These are phyloP conservation scores for Arabidopsis lyrata DNA, from an alignment of 441 rosid species.

Conservation along the genomic window DNA sequence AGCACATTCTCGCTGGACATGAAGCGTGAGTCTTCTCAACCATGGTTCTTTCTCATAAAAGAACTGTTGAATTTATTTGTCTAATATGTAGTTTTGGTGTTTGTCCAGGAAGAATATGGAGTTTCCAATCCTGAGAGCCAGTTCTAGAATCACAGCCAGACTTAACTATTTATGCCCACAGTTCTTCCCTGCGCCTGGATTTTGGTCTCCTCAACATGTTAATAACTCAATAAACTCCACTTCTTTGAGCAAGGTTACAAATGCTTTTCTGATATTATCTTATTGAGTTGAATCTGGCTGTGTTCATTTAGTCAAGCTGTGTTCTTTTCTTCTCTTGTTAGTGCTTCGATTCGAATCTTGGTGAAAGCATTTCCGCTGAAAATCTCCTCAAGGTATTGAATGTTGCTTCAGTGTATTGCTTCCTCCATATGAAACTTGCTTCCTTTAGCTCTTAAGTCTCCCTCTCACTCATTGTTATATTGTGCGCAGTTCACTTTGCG, in stretches of 20 bases:
- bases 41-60: constrained; percentile 24
- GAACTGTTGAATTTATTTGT: constrained; percentile 11
- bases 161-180: constrained; percentile 96
- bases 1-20: constrained; percentile 94
- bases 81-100: constrained; percentile 33
- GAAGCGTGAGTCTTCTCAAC: constrained; percentile 61
- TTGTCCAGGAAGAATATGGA: constrained; percentile 76
- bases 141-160: constrained; percentile 83
- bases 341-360: constrained; percentile 50
- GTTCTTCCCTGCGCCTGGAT: constrained; percentile 91
- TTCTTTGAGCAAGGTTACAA: constrained; percentile 63
- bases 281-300: constrained; percentile 19
- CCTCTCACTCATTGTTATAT: constrained; percentile 12
- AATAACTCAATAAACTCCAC: constrained; percentile 38
- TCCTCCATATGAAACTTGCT: constrained; percentile 1
- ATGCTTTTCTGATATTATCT: constrained; percentile 30
- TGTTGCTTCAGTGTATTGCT: constrained; percentile 1
- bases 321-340: constrained; percentile 46
- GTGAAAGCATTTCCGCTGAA: constrained; percentile 71
- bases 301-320: constrained; percentile 26
- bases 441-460: constrained; percentile 32
- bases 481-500: constrained; percentile 86
- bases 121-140: constrained; percentile 80
- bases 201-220: constrained; percentile 61
- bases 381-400: constrained; percentile 87